Base-by-base conservation (phyloP, 2,329 filamentous ascomycete genomes). In the Neopestalotiopsis sp. region DNA sequence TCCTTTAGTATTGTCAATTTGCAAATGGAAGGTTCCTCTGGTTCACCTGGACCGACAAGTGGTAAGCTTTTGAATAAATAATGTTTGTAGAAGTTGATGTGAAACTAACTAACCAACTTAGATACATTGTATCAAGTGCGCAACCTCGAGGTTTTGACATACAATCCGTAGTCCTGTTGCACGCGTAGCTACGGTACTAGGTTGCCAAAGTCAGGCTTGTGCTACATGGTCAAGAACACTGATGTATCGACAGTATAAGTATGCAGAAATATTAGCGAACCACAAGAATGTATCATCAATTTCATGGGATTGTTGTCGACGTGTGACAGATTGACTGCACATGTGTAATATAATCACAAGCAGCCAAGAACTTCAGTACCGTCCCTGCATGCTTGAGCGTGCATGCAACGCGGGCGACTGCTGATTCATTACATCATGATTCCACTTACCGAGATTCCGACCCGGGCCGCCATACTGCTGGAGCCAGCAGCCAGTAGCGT, bases 11-110 rank as follows among this genome's bases (percentile, higher is more conserved):
- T 84, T 42, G 80, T 84, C 60, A 80, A 84, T 66, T 71, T 83
- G 57, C 82, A 84, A 69, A 84, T 84, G 82, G 82, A 84, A 71
- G 82, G 81, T 1, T 83, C 81, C 2, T 84, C 82, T 4, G 82
- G 82, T 0, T 78, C 78, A 1, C 81, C 82, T 1, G 82, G 82
- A 0, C 82, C 82, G 2, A 73, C 20, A 12, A 66, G 75, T 57
- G 38, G 59, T 60, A 56, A 28, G 32, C 45, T 45, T 3, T 58
- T 6, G 7, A 6, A n/a, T n/a, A 3, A n/a, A 20, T n/a, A 1
- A 52, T 10, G 10, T 3, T 38, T 4, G 0, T 49, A n/a, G 24
- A 49, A n/a, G 4, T 9, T 1, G 3, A 24, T 52, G 20, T 10
- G 20, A n/a, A 1, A 52, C 14, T 5, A 20, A 56, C 61, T 69